Percentiles rank a stretch among this genome's conserved stretches.
phyloP scores from a whole-genome alignment of 225 moss, liverwort and hornwort genomes.

The Straminergon stramineum region DNA sequence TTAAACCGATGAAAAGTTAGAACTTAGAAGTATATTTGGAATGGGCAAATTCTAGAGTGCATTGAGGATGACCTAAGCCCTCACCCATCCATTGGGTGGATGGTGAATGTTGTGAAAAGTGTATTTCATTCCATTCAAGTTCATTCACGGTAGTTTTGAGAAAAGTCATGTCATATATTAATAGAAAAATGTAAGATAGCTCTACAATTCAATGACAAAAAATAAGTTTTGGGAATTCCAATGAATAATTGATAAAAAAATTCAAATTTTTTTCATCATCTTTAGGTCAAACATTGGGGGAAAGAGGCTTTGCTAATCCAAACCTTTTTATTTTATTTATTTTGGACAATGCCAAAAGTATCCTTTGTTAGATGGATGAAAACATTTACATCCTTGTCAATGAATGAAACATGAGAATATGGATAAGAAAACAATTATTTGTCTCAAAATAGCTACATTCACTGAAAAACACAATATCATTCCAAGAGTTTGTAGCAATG shows the following conservation, averaged over 20 bases:
- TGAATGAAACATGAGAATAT: not conserved
- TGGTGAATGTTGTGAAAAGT: not conserved
- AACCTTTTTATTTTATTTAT: not conserved
- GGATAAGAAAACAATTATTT: fast-evolving
- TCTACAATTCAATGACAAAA: not conserved
- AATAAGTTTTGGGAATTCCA: not conserved
- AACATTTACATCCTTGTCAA: too few relatives aligned
- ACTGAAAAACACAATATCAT: not conserved
- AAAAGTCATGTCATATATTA: not conserved
- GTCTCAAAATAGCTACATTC: not conserved
- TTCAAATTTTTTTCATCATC: not conserved
- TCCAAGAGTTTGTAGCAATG: not conserved
- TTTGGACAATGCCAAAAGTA: not conserved
- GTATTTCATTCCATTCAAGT: not conserved
- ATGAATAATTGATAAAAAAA: not conserved
- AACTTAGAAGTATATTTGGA: not conserved
- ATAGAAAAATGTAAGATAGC: not conserved
- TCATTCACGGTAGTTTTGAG: not conserved
- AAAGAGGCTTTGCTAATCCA: not conserved
- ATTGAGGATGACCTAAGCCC: not conserved
- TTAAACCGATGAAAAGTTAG: not conserved
- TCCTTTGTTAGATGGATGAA: not conserved
- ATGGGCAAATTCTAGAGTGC: not conserved
- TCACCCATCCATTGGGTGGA: not conserved
- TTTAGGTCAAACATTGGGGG: not conserved